Base-by-base conservation (phyloP, 1,139 yeast species). In the Zygosaccharomyces sapae region DNA sequence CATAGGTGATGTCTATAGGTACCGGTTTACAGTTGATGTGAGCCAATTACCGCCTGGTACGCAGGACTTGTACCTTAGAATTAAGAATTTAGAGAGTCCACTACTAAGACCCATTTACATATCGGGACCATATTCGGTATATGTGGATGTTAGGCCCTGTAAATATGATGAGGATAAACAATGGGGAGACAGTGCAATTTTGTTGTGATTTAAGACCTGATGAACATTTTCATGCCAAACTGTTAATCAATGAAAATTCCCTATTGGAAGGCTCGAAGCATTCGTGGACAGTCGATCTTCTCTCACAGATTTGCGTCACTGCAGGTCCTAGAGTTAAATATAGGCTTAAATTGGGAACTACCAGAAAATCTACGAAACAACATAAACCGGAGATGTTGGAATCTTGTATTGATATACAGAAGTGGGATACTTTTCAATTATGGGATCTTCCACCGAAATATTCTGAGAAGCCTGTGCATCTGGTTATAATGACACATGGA, bases 401-500 rank as follows among this genome's bases (percentile, higher is more conserved):
- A 3, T 38, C 47, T 20, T 60, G 65, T 3, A 48, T 77, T 13
- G 51, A 49, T 9, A 72, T 77, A 1, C 54, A 63, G 13, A 68
- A 67, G 40, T 68, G 69, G 49, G 78, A 76, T 53, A 79, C 84
- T 0, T 53, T 69, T n/a, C 76, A 73, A 38, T 57, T 81, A 44
- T 81, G 86, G 86, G 72, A 57, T 38, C 44, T 54, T 9, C 70
- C 71, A 0, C 83, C 84, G 1, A 64, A 60, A 33, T 57, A 61
- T 38, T 69, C 73, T 1, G 55, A 64, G 1, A 68, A 65, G 42
- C 82, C 83, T 0, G 76, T 77, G 1, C 87, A 81, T 62, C 64
- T 81, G 50, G 85, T 81, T 16, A 68, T 81, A 3, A 52, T 80
- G 12, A 81, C 86, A 1, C 87, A 81, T 61, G 87, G 87, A 1